Percentiles rank a stretch among this genome's conserved stretches.
Evolutionary conservation across 2,329 filamentous ascomycete species (phyloP).

Genomic region (Alternaria viburni): DNA sequence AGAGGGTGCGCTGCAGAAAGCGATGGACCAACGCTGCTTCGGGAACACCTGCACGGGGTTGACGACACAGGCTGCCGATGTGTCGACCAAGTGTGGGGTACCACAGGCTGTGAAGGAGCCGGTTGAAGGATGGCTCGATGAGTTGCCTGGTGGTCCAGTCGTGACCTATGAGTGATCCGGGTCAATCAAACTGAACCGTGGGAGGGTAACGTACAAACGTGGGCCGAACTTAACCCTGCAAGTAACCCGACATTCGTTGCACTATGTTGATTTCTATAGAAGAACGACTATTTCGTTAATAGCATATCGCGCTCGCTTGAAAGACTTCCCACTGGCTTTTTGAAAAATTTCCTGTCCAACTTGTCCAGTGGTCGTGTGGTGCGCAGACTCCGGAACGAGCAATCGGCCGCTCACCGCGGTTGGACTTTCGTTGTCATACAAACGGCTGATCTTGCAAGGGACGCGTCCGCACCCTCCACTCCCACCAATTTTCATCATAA

Average conservation of each 20-base stretch:
- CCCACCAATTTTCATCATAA: not conserved
- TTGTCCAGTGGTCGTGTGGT: not conserved
- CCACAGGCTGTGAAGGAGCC: slow-evolving; percentile 29
- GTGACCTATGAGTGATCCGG: slow-evolving; percentile 13
- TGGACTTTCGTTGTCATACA: not conserved
- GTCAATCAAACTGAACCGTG: not conserved
- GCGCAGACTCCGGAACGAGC: not conserved
- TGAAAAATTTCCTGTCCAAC: not conserved
- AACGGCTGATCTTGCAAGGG: not conserved
- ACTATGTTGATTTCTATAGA: not conserved
- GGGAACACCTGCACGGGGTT: slow-evolving; percentile 42
- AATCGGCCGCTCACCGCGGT: not conserved
- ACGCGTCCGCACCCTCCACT: not conserved
- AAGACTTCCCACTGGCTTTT: not conserved
- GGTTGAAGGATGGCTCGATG: slow-evolving; percentile 26
- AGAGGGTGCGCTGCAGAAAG: slow-evolving; percentile 55
- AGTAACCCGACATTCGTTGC: not conserved
- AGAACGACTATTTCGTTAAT: not conserved
- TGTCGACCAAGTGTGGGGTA: slow-evolving; percentile 23
- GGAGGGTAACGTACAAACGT: not conserved
- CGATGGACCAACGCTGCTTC: slow-evolving; percentile 45
- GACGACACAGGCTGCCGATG: slow-evolving; percentile 26
- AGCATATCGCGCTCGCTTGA: not conserved
- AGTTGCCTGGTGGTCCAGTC: slow-evolving; percentile 23
- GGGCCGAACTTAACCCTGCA: not conserved